phyloP scores from a whole-genome alignment of 768 basidiomycete species.

The Clathrus columnatus region DNA sequence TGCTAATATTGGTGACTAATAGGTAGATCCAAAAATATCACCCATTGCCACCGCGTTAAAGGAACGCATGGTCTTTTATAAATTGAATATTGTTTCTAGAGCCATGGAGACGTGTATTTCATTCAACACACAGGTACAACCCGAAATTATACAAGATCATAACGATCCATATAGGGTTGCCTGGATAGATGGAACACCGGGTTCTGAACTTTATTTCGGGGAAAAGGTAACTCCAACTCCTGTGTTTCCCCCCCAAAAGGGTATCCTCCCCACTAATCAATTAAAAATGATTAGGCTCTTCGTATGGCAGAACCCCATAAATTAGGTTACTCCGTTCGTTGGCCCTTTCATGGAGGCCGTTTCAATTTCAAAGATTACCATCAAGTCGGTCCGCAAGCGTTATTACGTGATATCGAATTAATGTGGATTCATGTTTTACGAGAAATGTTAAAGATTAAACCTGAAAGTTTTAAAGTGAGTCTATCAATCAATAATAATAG shows the following conservation, averaged over 20 bases:
- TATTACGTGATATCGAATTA: conserved; percentile 70
- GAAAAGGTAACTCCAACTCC: conserved; percentile 51
- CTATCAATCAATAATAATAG: too few relatives aligned
- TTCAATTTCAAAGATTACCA: conserved; percentile 79
- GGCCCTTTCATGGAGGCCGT: conserved; percentile 73
- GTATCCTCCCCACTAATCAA: conserved; percentile 17
- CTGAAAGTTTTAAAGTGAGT: conserved; percentile 53
- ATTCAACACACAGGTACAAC: conserved; percentile 77
- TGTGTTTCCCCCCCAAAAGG: too few relatives aligned
- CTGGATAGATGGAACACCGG: conserved; percentile 57
- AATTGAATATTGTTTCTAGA: conserved; percentile 64
- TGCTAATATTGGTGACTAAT: too few relatives aligned
- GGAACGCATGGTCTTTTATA: conserved; percentile 82
- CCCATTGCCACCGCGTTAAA: conserved; percentile 64
- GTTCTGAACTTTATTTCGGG: conserved; percentile 54
- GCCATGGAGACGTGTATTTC: conserved; percentile 61
- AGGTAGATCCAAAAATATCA: conserved; percentile 69
- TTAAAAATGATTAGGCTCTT: conserved; percentile 41
- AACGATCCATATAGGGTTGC: conserved; percentile 79
- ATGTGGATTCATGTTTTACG: conserved; percentile 56
- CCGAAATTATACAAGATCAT: conserved; percentile 76
- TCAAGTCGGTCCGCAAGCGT: conserved; percentile 43
- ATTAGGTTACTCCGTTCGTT: conserved; percentile 64
- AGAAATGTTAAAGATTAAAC: conserved; percentile 47
- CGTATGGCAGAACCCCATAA: conserved; percentile 58